A percentile compares a stretch with the other conserved stretches of the same genome.
Evolutionary conservation across 495 filamentous ascomycete species (phyloP).

Genomic region (Aspergillus avenaceus): DNA sequence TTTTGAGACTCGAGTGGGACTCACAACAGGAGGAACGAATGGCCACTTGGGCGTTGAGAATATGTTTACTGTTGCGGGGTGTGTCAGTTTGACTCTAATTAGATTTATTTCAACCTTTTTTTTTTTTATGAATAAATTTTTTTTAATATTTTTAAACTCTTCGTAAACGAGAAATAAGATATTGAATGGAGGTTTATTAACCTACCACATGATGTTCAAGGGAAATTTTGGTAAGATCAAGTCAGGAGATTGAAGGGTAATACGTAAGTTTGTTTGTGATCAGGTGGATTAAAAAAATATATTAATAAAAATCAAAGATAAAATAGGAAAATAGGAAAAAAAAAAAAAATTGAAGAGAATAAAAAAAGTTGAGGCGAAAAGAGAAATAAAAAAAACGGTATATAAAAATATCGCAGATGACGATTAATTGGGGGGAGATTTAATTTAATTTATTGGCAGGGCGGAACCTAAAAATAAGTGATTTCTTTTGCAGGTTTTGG

Average conservation of each 20-base stretch:
- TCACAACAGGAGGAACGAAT: slow-evolving; percentile 94
- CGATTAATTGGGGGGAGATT: neutral
- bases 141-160: neutral
- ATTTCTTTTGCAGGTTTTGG: neutral
- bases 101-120: slow-evolving; percentile 58
- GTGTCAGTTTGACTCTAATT: slow-evolving; percentile 7
- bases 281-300: no score
- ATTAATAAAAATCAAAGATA: no score
- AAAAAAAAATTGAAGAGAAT: no score
- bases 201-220: slow-evolving; percentile 25
- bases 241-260: neutral
- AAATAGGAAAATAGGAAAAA: no score
- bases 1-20: no score
- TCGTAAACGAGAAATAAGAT: neutral
- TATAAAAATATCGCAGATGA: neutral
- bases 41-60: slow-evolving; percentile 95
- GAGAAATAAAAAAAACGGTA: no score
- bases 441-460: neutral
- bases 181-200: slow-evolving; percentile 6
- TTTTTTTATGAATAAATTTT: neutral
- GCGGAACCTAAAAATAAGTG: slow-evolving; percentile 7
- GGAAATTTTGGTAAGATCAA: neutral
- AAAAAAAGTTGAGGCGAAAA: no score
- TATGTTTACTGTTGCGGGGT: slow-evolving; percentile 67
- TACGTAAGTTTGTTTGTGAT: no score